Percentiles rank a stretch among this genome's conserved stretches.
These are phyloP conservation scores for Hura crepitans DNA, from an alignment of 441 rosid species.

Conservation along the genomic window DNA sequence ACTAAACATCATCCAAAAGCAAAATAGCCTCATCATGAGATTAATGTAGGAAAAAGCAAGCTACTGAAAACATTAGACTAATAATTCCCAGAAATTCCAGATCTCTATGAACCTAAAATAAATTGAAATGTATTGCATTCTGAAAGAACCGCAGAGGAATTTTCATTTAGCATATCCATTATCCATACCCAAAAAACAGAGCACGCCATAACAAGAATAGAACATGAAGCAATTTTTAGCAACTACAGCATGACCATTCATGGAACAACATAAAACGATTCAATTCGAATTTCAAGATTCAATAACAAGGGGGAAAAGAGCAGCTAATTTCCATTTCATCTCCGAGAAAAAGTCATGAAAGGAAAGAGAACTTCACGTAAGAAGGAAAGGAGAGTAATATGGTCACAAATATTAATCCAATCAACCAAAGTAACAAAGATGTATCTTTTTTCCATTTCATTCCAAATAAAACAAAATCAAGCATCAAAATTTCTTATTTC, in stretches of 20 bases:
- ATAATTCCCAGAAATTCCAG: not conserved
- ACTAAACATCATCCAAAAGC: conserved; percentile 35
- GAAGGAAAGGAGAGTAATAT: not conserved
- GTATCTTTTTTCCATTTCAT: not conserved
- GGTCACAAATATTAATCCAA: not conserved
- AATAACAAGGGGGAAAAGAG: not conserved
- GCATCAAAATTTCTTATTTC: not conserved
- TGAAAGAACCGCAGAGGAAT: not conserved
- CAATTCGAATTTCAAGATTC: not conserved
- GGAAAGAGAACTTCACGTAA: not conserved
- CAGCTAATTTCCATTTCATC: not conserved
- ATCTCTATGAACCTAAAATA: not conserved
- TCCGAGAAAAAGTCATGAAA: not conserved
- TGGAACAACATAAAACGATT: not conserved
- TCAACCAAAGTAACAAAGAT: not conserved
- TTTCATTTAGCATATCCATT: no score
- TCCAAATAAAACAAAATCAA: not conserved
- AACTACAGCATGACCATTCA: not conserved
- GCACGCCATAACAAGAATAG: not conserved
- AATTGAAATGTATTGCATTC: not conserved
- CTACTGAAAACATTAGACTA: not conserved
- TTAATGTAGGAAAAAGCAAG: conserved; percentile 3
- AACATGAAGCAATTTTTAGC: not conserved
- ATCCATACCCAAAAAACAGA: not conserved
- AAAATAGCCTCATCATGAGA: conserved; percentile 18